phyloP scores from a whole-genome alignment of 768 basidiomycete species.

The Pleurotus cornucopiae region DNA sequence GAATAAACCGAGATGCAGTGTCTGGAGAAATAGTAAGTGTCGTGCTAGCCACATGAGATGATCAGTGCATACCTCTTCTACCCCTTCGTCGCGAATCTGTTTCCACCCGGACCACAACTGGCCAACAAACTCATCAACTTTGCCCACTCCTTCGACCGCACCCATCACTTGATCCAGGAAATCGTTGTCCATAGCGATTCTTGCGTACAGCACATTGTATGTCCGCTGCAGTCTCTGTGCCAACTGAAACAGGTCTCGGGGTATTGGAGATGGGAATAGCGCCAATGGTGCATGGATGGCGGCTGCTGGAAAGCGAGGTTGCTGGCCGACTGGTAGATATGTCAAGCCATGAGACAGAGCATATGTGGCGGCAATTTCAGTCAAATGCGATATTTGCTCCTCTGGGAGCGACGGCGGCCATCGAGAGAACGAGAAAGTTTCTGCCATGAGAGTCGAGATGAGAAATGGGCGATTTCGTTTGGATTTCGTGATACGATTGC shows the following conservation, averaged over 20 bases:
- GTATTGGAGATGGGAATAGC: conserved; percentile 84
- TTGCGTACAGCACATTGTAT: conserved; percentile 85
- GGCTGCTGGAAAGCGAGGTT: conserved; percentile 39
- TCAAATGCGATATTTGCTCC: conserved; percentile 54
- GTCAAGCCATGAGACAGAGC: conserved; percentile 81
- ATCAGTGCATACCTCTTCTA: conserved; percentile 32
- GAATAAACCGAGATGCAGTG: conserved; percentile 84
- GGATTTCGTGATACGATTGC: too few species aligned
- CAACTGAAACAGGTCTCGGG: conserved; percentile 61
- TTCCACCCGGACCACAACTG: conserved; percentile 88
- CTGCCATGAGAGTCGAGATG: too few species aligned
- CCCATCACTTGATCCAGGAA: conserved; percentile 89
- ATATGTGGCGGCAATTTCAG: conserved; percentile 70
- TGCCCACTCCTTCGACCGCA: conserved; percentile 66
- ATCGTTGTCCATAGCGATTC: conserved; percentile 70
- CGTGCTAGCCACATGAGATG: background rate
- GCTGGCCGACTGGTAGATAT: conserved; percentile 61
- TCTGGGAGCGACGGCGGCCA: conserved; percentile 77
- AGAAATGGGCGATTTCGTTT: too few species aligned
- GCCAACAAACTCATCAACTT: conserved; percentile 84
- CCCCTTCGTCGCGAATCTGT: conserved; percentile 58
- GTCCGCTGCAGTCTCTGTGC: conserved; percentile 65
- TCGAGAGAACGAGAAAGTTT: conserved; percentile 38
- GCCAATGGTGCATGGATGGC: conserved; percentile 90
- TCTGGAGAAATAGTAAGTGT: conserved; percentile 36